Percentiles rank a stretch among this genome's conserved stretches.
Evolutionary conservation across 306 rosid genomes (phyloP).

Genomic region (Phaseolus lunatus): DNA sequence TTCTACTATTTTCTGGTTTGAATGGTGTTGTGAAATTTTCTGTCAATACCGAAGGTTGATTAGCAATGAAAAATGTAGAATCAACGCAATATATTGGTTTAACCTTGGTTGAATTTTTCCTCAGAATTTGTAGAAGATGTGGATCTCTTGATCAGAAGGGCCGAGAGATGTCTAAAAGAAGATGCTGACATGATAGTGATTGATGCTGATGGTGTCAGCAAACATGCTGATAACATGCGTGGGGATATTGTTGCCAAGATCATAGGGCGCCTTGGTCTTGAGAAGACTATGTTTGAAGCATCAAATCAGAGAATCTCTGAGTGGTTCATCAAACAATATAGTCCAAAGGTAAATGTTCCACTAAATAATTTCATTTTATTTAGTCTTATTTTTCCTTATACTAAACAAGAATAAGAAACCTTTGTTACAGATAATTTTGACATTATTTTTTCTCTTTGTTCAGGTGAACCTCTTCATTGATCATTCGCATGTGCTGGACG

Average conservation of each 20-base stretch:
- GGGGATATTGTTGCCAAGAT: conserved; percentile 82
- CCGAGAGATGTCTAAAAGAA: conserved; percentile 95
- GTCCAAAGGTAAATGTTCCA: conserved; percentile 70
- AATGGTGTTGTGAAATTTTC: conserved; percentile 8
- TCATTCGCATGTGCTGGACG: conserved; percentile 84
- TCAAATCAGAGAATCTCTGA: conserved; percentile 79
- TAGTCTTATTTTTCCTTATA: not conserved
- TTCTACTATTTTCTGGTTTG: conserved; percentile 5
- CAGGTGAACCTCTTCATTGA: conserved; percentile 95
- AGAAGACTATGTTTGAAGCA: conserved; percentile 94
- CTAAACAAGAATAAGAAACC: not conserved
- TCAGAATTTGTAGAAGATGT: conserved; percentile 91
- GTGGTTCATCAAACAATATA: conserved; percentile 89
- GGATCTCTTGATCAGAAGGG: conserved; percentile 82
- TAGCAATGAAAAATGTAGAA: conserved; percentile 20
- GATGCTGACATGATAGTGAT: conserved; percentile 97
- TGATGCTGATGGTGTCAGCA: conserved; percentile 78
- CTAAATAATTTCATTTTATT: not conserved
- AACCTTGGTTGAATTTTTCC: conserved; percentile 2
- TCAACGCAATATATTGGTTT: conserved; percentile 14
- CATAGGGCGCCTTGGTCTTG: conserved; percentile 92
- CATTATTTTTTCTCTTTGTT: conserved; percentile 18
- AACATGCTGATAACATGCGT: conserved; percentile 66
- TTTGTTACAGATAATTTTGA: not conserved
- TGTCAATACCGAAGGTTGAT: not conserved